Evolutionary conservation across 257 asterid species (phyloP), one percentile per base, ranked within the genome.

Genomic region (Penstemon davidsonii): DNA sequence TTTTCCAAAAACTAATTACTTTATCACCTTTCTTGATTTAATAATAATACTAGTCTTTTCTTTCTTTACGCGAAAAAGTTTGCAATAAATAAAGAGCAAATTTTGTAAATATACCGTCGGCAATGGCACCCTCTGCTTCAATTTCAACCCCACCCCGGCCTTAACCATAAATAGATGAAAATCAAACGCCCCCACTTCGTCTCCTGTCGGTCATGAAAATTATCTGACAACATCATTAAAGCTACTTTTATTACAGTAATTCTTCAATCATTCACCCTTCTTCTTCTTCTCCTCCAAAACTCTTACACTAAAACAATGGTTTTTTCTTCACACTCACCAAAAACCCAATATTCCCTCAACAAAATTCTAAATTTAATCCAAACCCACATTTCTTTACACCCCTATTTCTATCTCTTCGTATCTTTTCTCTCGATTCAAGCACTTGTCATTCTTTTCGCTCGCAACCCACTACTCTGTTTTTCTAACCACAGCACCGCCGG

Each of bases 381-480:
- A 56, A 47, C 71, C 67, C 91, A 81, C 73, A 8, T 85, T 42
- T 61, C 91, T 2, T 73, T 86, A 15, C 86, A 85, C 75, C 95
- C 91, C 1, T 81, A 86, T 4, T 81, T 87, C 80, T 85, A 86
- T 85, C 82, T 85, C 39, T 83, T 87, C 84, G 65, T 84, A 72
- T 40, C 82, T 36, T 85, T 87, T 49, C 86, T 87, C 72, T 85
- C 86, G 80, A 68, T 74, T 50, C 91, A 87, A 62, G 81, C 80
- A 41, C 80, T 87, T 0, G 72, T 87, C 63, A 75, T 87, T 19
- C 81, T 84, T 54, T 38, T 82, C 46, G 74, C 72, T 58, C 91
- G 88, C 67, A 71, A 82, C 3, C 85, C 91, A 0, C 84, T 86
- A n/a, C 84, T 81, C 39, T 82, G 87, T 13, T 79, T 82, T 66